phyloP scores from a whole-genome alignment of 2,329 filamentous ascomycete species.

The Calonectria naviculata region DNA sequence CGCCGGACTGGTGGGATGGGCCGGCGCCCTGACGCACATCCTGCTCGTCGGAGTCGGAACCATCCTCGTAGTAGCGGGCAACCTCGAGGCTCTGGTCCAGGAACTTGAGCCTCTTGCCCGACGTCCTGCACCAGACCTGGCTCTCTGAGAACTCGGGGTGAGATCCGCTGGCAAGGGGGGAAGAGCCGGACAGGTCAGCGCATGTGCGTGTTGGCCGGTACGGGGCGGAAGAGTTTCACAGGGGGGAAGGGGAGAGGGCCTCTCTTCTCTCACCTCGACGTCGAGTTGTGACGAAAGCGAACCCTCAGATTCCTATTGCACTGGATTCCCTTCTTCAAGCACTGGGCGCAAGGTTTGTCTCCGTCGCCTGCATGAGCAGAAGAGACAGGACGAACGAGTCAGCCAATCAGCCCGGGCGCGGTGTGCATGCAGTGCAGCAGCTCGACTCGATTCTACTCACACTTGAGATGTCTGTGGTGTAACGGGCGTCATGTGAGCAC shows the following conservation, averaged over 20 bases:
- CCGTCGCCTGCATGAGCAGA: slow-evolving; percentile 23
- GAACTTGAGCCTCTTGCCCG: slow-evolving; percentile 31
- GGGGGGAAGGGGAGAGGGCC: too few species aligned
- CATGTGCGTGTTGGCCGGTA: too few species aligned
- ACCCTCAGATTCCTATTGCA: slow-evolving; percentile 29
- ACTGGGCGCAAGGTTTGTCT: slow-evolving; percentile 29
- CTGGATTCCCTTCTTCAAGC: slow-evolving; percentile 26
- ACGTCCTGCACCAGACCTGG: slow-evolving; percentile 29
- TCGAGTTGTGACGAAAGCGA: slow-evolving; percentile 26
- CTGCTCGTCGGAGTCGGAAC: slow-evolving; percentile 13
- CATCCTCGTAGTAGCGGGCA: slow-evolving; percentile 21
- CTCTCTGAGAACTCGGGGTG: slow-evolving; percentile 26
- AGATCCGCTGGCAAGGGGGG: slow-evolving; percentile 3
- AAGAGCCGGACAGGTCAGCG: slow-evolving; percentile 7
- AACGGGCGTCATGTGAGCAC: slow-evolving; percentile 5
- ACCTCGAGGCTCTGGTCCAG: slow-evolving; percentile 30
- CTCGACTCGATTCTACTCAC: slow-evolving; percentile 16
- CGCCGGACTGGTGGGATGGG: background rate
- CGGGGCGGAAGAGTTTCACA: too few species aligned
- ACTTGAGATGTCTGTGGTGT: slow-evolving; percentile 28
- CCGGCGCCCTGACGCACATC: slow-evolving; percentile 8
- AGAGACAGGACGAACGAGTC: background rate
- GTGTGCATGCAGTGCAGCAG: background rate
- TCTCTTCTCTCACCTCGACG: slow-evolving; percentile 28
- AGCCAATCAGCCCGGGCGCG: background rate